Base-by-base conservation (phyloP, 495 filamentous ascomycete species). In the Astrothelium macrocarpum region DNA sequence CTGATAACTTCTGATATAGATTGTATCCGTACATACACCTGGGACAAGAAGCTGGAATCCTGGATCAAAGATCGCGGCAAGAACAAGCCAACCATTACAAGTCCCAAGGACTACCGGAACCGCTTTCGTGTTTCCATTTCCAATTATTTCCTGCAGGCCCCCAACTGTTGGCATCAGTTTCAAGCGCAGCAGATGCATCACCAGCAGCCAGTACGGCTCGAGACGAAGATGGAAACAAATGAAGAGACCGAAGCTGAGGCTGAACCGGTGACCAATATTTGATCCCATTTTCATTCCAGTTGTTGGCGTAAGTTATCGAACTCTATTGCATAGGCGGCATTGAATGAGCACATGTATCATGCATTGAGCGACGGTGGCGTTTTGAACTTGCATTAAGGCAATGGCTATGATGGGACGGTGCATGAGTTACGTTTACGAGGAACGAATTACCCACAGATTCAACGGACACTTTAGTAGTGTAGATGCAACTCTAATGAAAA, bases 31-130 rank as follows among this genome's bases (percentile, higher is more conserved):
- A 99, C 94, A 0, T 99, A 96, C 71, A 99, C 94, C 14, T 99
- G 95, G 94, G 94, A 99, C 76, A 99, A 99, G 79, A 96, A 95
- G 70, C 82, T 99, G 11, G 94, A 99, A 76, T 91, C 87, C 31
- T 99, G 94, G 94, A 96, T 97, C 78, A 99, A 99, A 75, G 89
- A 95, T 70, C 86, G 92, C 36, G 92, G 91, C 59, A 87, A 91
- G 71, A 96, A 96, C 68, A 81, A 88, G 61, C 94, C 94, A 11
- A 99, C 94, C 0, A 91, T 99, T 29, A 99, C 94, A 34, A 95
- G 90, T 75, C 94, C 94, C 10, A 95, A 90, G 76, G 95, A 99
- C 75, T 97, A 99, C 73, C 94, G 97, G 76, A 89, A 87, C 67
- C 86, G 94, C 53, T 99, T 99, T 76, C 79, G 94, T 65, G 92